A percentile compares a stretch with the other conserved stretches of the same genome.
Conservation (phyloP, 345 rosid species). For the Punica granatum region DNA sequence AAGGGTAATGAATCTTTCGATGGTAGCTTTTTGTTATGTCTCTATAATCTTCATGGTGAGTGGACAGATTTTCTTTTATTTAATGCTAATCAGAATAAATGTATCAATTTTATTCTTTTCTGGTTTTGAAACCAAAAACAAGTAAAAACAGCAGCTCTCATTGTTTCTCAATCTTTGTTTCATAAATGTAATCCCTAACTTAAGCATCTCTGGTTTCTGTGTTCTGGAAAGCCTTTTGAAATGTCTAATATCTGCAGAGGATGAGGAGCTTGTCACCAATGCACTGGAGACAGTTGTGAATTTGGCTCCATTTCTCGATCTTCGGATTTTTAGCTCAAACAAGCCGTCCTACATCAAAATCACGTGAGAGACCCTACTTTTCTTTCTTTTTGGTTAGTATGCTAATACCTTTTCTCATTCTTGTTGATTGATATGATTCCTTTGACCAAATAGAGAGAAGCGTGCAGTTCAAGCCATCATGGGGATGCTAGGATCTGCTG, state of each 20-base stretch:
- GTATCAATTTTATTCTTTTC: too few relatives aligned
- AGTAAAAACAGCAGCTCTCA: too few relatives aligned
- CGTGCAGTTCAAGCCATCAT: constrained; percentile 86
- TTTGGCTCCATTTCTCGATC: constrained; percentile 88
- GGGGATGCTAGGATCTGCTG: constrained; percentile 67
- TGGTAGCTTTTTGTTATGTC: too few relatives aligned
- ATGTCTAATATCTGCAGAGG: constrained; percentile 52
- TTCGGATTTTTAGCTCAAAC: constrained; percentile 79
- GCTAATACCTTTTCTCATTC: background rate
- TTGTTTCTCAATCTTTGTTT: too few relatives aligned
- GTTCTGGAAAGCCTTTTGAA: background rate
- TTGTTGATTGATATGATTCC: constrained; percentile 5
- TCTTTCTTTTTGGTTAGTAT: constrained; percentile 12
- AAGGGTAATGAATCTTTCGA: too few relatives aligned
- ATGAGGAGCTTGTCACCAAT: constrained; percentile 93
- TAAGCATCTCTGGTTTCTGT: background rate
- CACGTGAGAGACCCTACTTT: constrained; percentile 45
- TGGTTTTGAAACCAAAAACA: too few relatives aligned
- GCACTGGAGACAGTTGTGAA: constrained; percentile 89
- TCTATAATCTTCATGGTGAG: too few relatives aligned
- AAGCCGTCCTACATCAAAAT: constrained; percentile 78
- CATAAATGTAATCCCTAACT: background rate
- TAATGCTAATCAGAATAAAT: too few relatives aligned
- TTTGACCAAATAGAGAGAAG: constrained; percentile 59
- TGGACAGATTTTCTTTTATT: too few relatives aligned